Percentiles rank a stretch among this genome's conserved stretches.
These are phyloP conservation scores for Agaricus blazei DNA, from an alignment of 768 basidiomycete species.

Conservation along the genomic window DNA sequence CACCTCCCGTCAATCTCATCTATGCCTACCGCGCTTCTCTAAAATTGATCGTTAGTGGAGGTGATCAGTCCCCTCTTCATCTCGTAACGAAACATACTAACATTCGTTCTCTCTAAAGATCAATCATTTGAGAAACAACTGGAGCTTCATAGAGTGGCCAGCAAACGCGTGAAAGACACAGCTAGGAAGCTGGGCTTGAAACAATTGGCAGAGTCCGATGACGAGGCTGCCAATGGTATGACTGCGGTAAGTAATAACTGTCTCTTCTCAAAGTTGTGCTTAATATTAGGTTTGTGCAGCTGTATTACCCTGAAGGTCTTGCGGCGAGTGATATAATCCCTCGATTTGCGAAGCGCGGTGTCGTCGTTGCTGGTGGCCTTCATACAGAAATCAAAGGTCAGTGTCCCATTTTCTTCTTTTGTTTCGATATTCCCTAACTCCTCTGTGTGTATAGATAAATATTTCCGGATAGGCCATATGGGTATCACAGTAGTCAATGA, in stretches of 20 bases:
- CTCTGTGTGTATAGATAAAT: conserved; percentile 49
- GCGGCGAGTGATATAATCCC: conserved; percentile 72
- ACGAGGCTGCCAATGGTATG: conserved; percentile 89
- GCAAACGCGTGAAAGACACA: conserved; percentile 62
- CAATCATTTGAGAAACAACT: conserved; percentile 66
- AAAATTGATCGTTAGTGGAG: conserved; percentile 47
- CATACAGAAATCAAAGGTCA: conserved; percentile 80
- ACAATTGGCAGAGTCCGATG: conserved; percentile 58
- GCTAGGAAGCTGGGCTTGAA: conserved; percentile 65
- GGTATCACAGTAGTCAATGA: conserved; percentile 75
- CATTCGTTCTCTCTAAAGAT: background rate
- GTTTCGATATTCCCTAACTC: conserved; percentile 9
- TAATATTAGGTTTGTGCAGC: conserved; percentile 23
- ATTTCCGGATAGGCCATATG: conserved; percentile 98
- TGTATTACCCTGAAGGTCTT: conserved; percentile 85
- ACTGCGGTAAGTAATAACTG: conserved; percentile 55
- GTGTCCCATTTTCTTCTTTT: conserved; percentile 12
- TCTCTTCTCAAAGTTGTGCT: background rate
- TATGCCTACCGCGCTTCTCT: conserved; percentile 88
- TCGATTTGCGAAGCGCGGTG: conserved; percentile 59
- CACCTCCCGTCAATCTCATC: conserved; percentile 91
- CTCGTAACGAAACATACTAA: background rate
- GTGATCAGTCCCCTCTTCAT: background rate
- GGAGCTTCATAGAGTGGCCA: conserved; percentile 64
- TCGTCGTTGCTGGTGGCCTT: conserved; percentile 86